A percentile compares a stretch with the other conserved stretches of the same genome.
Evolutionary conservation across 1,284 basidiomycete genomes (phyloP).

Genomic region (Inonotus hispidus): DNA sequence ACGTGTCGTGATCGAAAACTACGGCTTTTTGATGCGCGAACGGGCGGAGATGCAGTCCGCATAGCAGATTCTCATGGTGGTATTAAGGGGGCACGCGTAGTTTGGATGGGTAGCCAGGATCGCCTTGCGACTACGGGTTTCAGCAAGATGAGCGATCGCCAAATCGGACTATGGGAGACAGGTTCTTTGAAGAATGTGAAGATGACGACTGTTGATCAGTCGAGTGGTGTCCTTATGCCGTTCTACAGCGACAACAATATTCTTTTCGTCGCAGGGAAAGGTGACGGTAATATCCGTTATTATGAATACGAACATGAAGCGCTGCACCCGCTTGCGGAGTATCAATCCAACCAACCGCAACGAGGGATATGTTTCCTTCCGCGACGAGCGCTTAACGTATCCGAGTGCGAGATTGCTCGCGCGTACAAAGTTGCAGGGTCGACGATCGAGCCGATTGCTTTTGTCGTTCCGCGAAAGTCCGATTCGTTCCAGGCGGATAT

Average conservation of each 20-base stretch:
- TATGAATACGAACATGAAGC: slow-evolving; percentile 92
- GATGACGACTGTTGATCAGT: slow-evolving; percentile 78
- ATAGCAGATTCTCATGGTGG: slow-evolving; percentile 86
- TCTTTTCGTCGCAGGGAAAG: slow-evolving; percentile 87
- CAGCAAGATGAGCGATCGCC: slow-evolving; percentile 91
- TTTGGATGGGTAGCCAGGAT: slow-evolving; percentile 89
- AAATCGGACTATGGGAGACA: slow-evolving; percentile 85
- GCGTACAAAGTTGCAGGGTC: slow-evolving; percentile 85
- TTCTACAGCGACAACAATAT: slow-evolving; percentile 96
- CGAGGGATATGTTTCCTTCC: slow-evolving; percentile 97
- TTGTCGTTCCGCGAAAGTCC: slow-evolving; percentile 90
- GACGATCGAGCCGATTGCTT: slow-evolving; percentile 84
- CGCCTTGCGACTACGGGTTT: slow-evolving; percentile 92
- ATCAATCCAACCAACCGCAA: slow-evolving; percentile 89
- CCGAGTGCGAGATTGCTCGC: slow-evolving; percentile 93
- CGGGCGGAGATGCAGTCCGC: slow-evolving; percentile 76
- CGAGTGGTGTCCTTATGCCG: slow-evolving; percentile 92
- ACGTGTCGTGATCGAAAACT: slow-evolving; percentile 93
- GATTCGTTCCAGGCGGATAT: slow-evolving; percentile 93
- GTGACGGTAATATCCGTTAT: slow-evolving; percentile 92
- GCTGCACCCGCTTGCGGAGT: slow-evolving; percentile 76
- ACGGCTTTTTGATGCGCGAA: slow-evolving; percentile 84
- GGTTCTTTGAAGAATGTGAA: slow-evolving; percentile 68
- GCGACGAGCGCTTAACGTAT: slow-evolving; percentile 80
- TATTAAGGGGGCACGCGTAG: slow-evolving; percentile 87